Conservation (phyloP, 106 monocot species). For the Phalaenopsis equestris region DNA sequence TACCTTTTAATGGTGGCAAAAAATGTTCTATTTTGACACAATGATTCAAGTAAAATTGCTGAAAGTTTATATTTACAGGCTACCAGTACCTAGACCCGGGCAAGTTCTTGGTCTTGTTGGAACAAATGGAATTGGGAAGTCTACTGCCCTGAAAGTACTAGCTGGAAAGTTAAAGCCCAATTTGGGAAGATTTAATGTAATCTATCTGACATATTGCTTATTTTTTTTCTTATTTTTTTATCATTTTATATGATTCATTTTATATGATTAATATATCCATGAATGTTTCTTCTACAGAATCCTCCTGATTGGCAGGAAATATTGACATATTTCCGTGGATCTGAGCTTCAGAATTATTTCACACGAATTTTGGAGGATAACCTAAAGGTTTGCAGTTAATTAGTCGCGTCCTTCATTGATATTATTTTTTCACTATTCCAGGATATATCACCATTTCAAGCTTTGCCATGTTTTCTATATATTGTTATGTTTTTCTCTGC, state of each 20-base stretch:
- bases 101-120: conserved; percentile 95
- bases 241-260: background rate
- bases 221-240: background rate
- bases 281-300: conserved; percentile 45
- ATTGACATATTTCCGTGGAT: conserved; percentile 86
- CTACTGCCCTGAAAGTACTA: conserved; percentile 97
- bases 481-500: background rate
- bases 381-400: conserved; percentile 51
- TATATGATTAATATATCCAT: background rate
- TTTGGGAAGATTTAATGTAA: conserved; percentile 94
- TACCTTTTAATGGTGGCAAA: background rate
- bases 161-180: conserved; percentile 98
- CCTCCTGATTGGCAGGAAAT: conserved; percentile 99
- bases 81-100: conserved; percentile 96
- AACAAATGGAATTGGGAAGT: conserved; percentile 98
- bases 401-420: background rate
- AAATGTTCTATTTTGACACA: background rate
- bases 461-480: background rate
- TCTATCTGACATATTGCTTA: background rate
- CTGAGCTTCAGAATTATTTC: conserved; percentile 96
- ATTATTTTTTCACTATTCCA: background rate
- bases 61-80: conserved; percentile 29
- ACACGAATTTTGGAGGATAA: conserved; percentile 92
- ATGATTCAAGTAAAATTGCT: background rate
- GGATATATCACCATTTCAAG: background rate